Conservation (phyloP, 228 moss, liverwort and hornwort genomes). For the Sphagnum fallax region DNA sequence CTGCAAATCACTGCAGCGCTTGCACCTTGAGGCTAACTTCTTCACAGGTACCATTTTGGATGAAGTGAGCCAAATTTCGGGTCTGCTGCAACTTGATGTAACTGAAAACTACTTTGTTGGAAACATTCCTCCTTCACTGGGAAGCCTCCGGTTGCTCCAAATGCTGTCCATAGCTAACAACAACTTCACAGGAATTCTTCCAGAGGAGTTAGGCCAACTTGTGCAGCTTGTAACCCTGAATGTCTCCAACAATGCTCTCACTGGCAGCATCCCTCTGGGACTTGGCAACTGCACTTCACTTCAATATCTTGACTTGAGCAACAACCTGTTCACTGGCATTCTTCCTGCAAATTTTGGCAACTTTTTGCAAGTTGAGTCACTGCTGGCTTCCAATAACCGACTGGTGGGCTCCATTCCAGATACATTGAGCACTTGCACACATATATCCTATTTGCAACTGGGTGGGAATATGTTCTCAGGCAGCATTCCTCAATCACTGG, state of each 20-base stretch:
- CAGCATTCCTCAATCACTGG: conserved; percentile 22
- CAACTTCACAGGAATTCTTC: conserved; percentile 35
- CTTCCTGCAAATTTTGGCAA: conserved; percentile 52
- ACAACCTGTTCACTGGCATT: conserved; percentile 43
- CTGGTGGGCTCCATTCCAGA: conserved; percentile 40
- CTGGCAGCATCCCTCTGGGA: conserved; percentile 44
- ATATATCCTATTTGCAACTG: conserved; percentile 27
- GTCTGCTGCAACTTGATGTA: conserved; percentile 47
- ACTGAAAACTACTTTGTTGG: conserved; percentile 52
- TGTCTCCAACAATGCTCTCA: conserved; percentile 43
- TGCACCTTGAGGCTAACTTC: conserved; percentile 47
- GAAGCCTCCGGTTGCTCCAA: conserved; percentile 34
- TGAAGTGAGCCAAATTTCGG: conserved; percentile 19
- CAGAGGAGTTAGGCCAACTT: conserved; percentile 43
- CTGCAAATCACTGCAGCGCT: conserved; percentile 46
- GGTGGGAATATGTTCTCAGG: conserved; percentile 47
- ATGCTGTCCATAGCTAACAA: conserved; percentile 62
- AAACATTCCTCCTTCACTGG: conserved; percentile 39
- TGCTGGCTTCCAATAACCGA: conserved; percentile 33
- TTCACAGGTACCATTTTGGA: conserved; percentile 42
- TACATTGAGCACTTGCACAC: conserved; percentile 9
- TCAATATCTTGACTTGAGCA: conserved; percentile 51
- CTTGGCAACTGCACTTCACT: conserved; percentile 58
- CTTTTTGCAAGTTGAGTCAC: neutral
- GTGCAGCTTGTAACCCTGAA: conserved; percentile 43